These are phyloP conservation scores for Pseudogymnoascus sp. DNA, from an alignment of 2,329 filamentous ascomycete species.

Conservation along the genomic window DNA sequence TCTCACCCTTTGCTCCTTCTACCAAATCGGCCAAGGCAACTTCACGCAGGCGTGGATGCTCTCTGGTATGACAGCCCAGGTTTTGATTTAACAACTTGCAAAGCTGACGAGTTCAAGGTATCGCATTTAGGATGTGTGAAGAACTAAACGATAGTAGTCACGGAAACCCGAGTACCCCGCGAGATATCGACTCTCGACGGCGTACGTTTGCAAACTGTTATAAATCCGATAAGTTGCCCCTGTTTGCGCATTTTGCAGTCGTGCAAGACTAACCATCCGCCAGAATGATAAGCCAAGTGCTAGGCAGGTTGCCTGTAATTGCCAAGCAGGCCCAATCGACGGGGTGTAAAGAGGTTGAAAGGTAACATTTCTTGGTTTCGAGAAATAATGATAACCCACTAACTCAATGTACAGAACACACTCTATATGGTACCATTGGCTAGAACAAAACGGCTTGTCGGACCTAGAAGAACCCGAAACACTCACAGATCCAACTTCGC, in stretches of 20 bases:
- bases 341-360: background rate
- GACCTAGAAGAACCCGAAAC: slow-evolving; percentile 7
- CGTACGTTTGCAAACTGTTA: slow-evolving; percentile 15
- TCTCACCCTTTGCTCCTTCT: slow-evolving; percentile 14
- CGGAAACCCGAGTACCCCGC: slow-evolving; percentile 10
- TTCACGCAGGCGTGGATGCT: slow-evolving; percentile 16
- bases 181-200: slow-evolving; percentile 10
- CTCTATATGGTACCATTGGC: slow-evolving; percentile 7
- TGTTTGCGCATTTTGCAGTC: background rate
- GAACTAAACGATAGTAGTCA: slow-evolving; percentile 11
- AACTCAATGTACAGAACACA: background rate
- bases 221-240: slow-evolving; percentile 17
- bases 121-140: slow-evolving; percentile 19
- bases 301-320: slow-evolving; percentile 10
- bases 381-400: background rate
- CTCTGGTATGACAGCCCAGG: slow-evolving; percentile 11
- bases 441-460: background rate
- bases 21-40: slow-evolving; percentile 14
- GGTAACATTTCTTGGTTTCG: background rate
- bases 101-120: slow-evolving; percentile 14
- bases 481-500: background rate
- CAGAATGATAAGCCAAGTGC: slow-evolving; percentile 11
- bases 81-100: background rate
- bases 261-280: slow-evolving; percentile 3
- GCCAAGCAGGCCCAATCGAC: background rate